phyloP scores from a whole-genome alignment of 2,329 filamentous ascomycete genomes.

The Stachybotrys elegans region DNA sequence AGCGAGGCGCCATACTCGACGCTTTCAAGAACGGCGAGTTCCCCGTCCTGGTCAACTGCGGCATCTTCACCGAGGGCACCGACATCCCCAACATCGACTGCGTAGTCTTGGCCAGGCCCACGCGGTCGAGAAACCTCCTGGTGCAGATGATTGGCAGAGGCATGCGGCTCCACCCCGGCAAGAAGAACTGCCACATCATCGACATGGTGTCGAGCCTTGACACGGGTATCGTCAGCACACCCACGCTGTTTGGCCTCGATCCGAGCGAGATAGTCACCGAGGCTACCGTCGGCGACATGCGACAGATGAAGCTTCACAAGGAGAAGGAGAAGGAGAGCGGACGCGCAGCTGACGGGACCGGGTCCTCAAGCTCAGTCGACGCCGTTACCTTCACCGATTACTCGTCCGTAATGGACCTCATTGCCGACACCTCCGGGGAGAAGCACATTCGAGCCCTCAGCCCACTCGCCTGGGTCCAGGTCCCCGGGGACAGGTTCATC shows the following conservation, averaged over 20 bases:
- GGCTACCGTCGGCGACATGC: conserved; percentile 60
- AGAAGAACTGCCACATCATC: conserved; percentile 88
- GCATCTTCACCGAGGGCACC: conserved; percentile 94
- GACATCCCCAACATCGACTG: conserved; percentile 98
- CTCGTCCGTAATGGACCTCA: conserved; percentile 83
- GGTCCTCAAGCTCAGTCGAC: conserved; percentile 15
- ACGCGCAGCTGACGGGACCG: conserved; percentile 7
- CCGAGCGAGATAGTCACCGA: conserved; percentile 69
- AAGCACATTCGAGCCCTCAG: conserved; percentile 73
- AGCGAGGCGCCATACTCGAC: conserved; percentile 65
- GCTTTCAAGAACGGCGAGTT: conserved; percentile 73
- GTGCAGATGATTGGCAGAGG: conserved; percentile 98
- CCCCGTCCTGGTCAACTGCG: conserved; percentile 88
- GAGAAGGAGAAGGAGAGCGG: conserved; percentile 25
- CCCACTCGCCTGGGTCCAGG: conserved; percentile 74
- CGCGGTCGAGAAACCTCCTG: conserved; percentile 85
- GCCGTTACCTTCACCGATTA: conserved; percentile 83
- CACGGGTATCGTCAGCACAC: conserved; percentile 82
- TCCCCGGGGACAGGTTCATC: conserved; percentile 65
- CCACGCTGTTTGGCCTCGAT: conserved; percentile 89
- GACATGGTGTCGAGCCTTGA: conserved; percentile 88
- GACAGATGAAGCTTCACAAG: conserved; percentile 43
- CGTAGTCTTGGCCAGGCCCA: conserved; percentile 80
- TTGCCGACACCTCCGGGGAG: conserved; percentile 76
- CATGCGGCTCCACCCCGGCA: conserved; percentile 75